Percentiles rank a stretch among this genome's conserved stretches.
Conservation (phyloP, 2,329 filamentous ascomycete species). For the Mollisiaceae sp. region DNA sequence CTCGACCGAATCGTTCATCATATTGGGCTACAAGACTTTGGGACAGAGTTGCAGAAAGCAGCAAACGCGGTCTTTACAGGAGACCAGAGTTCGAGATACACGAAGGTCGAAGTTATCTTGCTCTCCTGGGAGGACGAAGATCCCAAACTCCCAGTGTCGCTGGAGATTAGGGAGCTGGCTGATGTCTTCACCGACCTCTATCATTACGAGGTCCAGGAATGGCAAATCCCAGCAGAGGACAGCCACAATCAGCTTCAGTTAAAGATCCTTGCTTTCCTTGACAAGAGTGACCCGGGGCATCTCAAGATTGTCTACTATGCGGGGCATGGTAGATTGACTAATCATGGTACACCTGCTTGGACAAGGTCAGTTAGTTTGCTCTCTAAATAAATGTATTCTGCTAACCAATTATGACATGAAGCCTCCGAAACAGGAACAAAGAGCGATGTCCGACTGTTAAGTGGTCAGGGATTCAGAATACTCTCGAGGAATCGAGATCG, state of each 20-base stretch:
- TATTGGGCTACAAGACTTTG: slow-evolving; percentile 17
- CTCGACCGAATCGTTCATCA: slow-evolving; percentile 9
- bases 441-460: slow-evolving; percentile 9
- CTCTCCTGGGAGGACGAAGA: slow-evolving; percentile 16
- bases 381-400: neutral
- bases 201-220: slow-evolving; percentile 18
- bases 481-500: slow-evolving; percentile 13
- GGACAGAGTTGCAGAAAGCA: slow-evolving; percentile 12
- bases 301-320: slow-evolving; percentile 26
- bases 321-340: slow-evolving; percentile 9
- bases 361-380: slow-evolving; percentile 3
- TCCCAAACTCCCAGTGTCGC: slow-evolving; percentile 5
- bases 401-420: neutral
- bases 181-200: slow-evolving; percentile 16
- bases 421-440: slow-evolving; percentile 4
- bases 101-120: slow-evolving; percentile 18
- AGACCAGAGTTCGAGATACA: slow-evolving; percentile 11
- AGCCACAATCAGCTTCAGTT: slow-evolving; percentile 11
- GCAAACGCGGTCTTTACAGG: slow-evolving; percentile 16
- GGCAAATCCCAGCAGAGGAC: slow-evolving; percentile 14
- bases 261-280: slow-evolving; percentile 16
- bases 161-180: slow-evolving; percentile 8
- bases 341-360: neutral
- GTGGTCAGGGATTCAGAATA: slow-evolving; percentile 20
- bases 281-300: slow-evolving; percentile 7